Percentiles rank a stretch among this genome's conserved stretches.
These are phyloP conservation scores for Hypoxylon sp. DNA, from an alignment of 2,329 filamentous ascomycete genomes.

Conservation along the genomic window DNA sequence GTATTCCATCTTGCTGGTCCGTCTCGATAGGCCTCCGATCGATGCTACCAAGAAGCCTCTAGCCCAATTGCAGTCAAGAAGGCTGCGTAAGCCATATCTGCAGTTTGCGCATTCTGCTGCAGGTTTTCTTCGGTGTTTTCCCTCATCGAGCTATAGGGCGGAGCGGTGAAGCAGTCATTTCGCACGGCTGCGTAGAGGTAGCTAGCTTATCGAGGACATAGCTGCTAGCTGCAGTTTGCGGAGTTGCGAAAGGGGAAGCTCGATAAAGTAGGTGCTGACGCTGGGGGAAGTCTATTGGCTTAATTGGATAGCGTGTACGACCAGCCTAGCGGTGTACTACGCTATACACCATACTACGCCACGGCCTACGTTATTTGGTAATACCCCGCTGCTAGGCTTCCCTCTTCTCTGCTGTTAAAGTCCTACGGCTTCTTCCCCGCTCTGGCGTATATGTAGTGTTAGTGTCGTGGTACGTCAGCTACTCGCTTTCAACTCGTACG, in stretches of 20 bases:
- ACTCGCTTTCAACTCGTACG: constrained; percentile 10
- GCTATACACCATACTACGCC: not conserved
- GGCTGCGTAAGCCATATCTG: constrained; percentile 47
- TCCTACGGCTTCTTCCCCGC: constrained; percentile 37
- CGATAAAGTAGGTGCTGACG: constrained; percentile 29
- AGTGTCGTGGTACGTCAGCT: constrained; percentile 37
- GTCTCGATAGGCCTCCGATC: constrained; percentile 20
- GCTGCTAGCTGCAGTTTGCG: constrained; percentile 4
- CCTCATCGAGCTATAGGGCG: constrained; percentile 25
- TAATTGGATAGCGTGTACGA: constrained; percentile 4
- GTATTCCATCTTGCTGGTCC: constrained; percentile 18
- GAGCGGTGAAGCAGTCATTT: constrained; percentile 29
- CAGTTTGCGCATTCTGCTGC: constrained; percentile 8
- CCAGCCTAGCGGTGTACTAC: not conserved
- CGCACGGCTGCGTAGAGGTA: constrained; percentile 6
- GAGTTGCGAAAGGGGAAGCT: constrained; percentile 41
- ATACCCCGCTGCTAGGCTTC: constrained; percentile 32
- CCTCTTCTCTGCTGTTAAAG: constrained; percentile 12
- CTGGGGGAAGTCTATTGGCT: constrained; percentile 25
- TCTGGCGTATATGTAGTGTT: constrained; percentile 10
- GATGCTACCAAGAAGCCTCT: constrained; percentile 10
- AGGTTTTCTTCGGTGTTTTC: constrained; percentile 5
- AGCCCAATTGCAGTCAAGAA: constrained; percentile 31
- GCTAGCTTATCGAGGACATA: constrained; percentile 19
- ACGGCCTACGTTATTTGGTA: constrained; percentile 11